A percentile compares a stretch with the other conserved stretches of the same genome.
Conservation (phyloP, 2,329 filamentous ascomycete species). For the Trichophyton benhamiae region DNA sequence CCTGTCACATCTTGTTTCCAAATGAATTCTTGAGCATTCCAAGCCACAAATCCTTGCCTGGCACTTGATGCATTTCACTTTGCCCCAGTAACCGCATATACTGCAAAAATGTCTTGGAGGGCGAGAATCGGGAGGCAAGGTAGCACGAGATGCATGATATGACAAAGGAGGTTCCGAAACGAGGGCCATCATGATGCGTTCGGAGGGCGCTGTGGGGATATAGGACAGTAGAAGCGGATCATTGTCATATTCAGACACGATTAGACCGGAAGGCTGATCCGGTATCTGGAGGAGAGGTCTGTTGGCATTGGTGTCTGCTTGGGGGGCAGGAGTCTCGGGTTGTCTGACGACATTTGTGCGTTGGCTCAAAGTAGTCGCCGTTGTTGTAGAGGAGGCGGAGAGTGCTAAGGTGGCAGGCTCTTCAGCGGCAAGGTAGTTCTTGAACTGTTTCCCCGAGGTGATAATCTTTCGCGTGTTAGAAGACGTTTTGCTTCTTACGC, state of each 20-base stretch:
- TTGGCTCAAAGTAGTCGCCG: constrained; percentile 3
- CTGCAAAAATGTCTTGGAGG: constrained; percentile 34
- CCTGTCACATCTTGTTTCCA: constrained; percentile 35
- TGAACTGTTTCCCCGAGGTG: constrained; percentile 38
- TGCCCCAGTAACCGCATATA: constrained; percentile 41
- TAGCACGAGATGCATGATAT: constrained; percentile 35
- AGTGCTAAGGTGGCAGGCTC: constrained; percentile 26
- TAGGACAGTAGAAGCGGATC: constrained; percentile 33
- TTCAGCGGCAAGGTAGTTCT: constrained; percentile 41
- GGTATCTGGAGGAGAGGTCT: not conserved
- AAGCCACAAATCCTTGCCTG: constrained; percentile 36
- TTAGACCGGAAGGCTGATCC: constrained; percentile 15
- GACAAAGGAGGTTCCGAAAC: constrained; percentile 36
- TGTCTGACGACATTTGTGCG: constrained; percentile 10
- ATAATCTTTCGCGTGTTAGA: constrained; percentile 38
- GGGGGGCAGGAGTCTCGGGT: constrained; percentile 11
- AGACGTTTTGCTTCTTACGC: constrained; percentile 32
- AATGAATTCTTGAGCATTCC: constrained; percentile 37
- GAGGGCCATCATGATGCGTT: constrained; percentile 34
- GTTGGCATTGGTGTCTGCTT: not conserved
- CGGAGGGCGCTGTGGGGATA: constrained; percentile 32
- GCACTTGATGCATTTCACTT: constrained; percentile 37
- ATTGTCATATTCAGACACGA: constrained; percentile 29
- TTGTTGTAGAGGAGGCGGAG: constrained; percentile 8
- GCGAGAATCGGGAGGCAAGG: constrained; percentile 20